Evolutionary conservation across 2,329 filamentous ascomycete genomes (phyloP).

Genomic region (Penicillium sp.): DNA sequence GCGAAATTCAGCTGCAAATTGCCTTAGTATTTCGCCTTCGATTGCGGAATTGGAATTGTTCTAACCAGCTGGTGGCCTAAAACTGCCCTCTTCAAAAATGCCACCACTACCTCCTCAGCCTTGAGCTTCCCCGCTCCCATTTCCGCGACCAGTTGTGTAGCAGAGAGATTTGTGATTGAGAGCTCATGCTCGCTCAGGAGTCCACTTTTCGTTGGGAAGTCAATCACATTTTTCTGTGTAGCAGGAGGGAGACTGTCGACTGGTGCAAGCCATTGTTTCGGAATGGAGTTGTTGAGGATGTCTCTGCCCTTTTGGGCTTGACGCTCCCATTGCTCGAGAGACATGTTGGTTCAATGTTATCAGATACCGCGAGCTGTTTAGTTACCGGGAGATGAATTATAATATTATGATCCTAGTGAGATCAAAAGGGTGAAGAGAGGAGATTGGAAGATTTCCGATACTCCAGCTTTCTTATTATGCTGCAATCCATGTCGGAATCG

Average conservation of each 20-base stretch:
- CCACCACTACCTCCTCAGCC: conserved; percentile 34
- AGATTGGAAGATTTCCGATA: background rate
- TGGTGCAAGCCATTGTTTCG: conserved; percentile 37
- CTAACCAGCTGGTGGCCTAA: conserved; percentile 36
- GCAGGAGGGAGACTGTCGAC: conserved; percentile 27
- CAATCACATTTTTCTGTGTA: conserved; percentile 30
- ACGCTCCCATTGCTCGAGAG: conserved; percentile 27
- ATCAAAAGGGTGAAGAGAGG: background rate
- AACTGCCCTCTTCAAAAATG: conserved; percentile 36
- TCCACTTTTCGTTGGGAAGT: conserved; percentile 45
- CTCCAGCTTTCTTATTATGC: background rate
- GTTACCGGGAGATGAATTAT: background rate
- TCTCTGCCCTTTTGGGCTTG: conserved; percentile 35
- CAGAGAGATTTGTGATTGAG: conserved; percentile 51
- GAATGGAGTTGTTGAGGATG: conserved; percentile 35
- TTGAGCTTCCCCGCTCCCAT: conserved; percentile 30
- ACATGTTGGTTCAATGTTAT: background rate
- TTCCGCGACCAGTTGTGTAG: conserved; percentile 27
- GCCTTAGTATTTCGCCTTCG: background rate
- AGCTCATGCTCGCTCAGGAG: conserved; percentile 52
- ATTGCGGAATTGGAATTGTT: no score
- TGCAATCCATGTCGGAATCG: conserved; percentile 5
- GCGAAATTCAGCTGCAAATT: conserved; percentile 35
- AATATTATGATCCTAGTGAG: background rate
- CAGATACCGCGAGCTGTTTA: background rate